Evolutionary conservation across 2,329 filamentous ascomycete genomes (phyloP), one percentile per base, ranked within the genome.

Genomic region (Xylariaceae sp.): DNA sequence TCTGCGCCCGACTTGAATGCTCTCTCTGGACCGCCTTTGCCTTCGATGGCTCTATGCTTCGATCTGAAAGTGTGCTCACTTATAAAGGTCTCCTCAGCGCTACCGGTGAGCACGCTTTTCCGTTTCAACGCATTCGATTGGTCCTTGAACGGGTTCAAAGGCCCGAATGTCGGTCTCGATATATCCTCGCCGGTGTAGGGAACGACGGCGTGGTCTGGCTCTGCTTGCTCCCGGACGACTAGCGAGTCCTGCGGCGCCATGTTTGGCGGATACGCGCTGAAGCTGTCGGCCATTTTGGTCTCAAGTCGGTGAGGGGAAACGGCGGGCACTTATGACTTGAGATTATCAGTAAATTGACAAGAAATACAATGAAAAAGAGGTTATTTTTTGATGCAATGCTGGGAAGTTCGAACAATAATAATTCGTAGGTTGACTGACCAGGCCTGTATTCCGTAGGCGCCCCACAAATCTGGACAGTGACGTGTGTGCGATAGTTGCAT

Each of bases 21-120:
- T 57, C 82, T 74, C 65, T 80, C 78, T 0, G 82, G 75, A 63
- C 84, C 82, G 65, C 75, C 87, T 72, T 68, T 84, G 63, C 88
- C 82, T 72, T 93, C 88, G 61, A 94, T 83, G 1, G 91, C 92
- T 59, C 91, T 88, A 72, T 97, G 92, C 65, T 94, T 92, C 69
- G 84, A 85, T 66, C 90, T 86, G 73, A 99, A 99, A 0, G 90
- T 92, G 64, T 93, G 85, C 70, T 97, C 94, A 73, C 90, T 96
- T 64, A 99, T 85, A 66, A 85, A 89, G 0, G 89, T 92, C 74
- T 99, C 93, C 67, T 94, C 84, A 1, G 94, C 94, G 68, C 84
- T 88, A 9, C 94, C 94, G 0, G 94, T 97, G 9, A 90, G 81
- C 1, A 92, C 81, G 63, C 92, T 93, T 71, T 92, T 93, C 61